A percentile compares a stretch with the other conserved stretches of the same genome.
phyloP scores from a whole-genome alignment of 495 filamentous ascomycete species.

The Entonaema liquescens region DNA sequence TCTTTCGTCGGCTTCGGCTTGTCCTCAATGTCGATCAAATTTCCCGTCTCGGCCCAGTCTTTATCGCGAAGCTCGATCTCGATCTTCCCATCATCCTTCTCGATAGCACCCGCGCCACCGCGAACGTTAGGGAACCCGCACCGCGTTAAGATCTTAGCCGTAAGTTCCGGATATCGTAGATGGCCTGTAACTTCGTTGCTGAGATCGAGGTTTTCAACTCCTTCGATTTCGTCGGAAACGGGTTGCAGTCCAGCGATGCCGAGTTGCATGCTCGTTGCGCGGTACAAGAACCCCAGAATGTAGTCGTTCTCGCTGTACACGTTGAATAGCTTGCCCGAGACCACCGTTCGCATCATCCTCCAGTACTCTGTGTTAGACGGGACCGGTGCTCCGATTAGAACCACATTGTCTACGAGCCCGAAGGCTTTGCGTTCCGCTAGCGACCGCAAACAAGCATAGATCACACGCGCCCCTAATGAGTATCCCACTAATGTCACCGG shows the following conservation, averaged over 20 bases:
- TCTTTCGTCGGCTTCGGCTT: constrained; percentile 43
- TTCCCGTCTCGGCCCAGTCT: constrained; percentile 42
- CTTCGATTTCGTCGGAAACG: constrained; percentile 66
- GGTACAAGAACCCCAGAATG: constrained; percentile 79
- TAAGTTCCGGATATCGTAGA: constrained; percentile 72
- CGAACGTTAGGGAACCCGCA: constrained; percentile 75
- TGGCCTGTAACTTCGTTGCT: constrained; percentile 77
- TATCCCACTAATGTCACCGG: constrained; percentile 87
- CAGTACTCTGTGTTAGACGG: constrained; percentile 72
- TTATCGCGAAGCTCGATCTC: constrained; percentile 49
- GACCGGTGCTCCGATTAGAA: constrained; percentile 82
- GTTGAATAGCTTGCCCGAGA: constrained; percentile 77
- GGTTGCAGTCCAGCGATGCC: constrained; percentile 79
- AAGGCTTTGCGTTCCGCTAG: constrained; percentile 78
- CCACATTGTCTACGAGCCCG: constrained; percentile 80
- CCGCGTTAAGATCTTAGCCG: constrained; percentile 71
- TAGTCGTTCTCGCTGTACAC: constrained; percentile 81
- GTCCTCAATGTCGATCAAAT: constrained; percentile 62
- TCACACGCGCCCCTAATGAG: constrained; percentile 82
- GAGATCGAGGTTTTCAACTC: constrained; percentile 80
- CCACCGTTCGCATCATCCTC: constrained; percentile 74
- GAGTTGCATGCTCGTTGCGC: constrained; percentile 76
- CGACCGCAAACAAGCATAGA: constrained; percentile 75
- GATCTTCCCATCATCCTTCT: constrained; percentile 66
- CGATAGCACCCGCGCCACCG: constrained; percentile 58